Conservation (phyloP, 306 rosid genomes). For the Fragaria vesca region DNA sequence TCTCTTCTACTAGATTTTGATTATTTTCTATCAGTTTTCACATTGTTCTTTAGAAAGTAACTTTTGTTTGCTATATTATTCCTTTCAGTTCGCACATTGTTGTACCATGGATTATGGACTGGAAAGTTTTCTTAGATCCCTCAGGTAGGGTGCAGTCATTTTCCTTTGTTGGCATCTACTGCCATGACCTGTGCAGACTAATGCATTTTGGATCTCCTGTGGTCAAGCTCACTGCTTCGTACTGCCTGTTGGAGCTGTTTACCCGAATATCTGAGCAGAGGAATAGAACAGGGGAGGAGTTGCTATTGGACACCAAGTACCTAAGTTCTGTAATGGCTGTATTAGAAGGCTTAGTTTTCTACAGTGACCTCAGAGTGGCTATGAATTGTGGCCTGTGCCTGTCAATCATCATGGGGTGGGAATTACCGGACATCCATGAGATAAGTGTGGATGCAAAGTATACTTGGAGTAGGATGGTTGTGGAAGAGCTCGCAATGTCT, state of each 20-base stretch:
- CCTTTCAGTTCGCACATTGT: constrained; percentile 56
- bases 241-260: constrained; percentile 67
- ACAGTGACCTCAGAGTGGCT: constrained; percentile 67
- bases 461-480: constrained; percentile 74
- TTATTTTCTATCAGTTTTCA: background rate
- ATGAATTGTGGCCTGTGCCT: constrained; percentile 68
- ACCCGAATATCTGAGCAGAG: constrained; percentile 60
- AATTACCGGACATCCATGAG: constrained; percentile 37
- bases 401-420: constrained; percentile 63
- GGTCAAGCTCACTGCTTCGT: constrained; percentile 68
- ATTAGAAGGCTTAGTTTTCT: constrained; percentile 70
- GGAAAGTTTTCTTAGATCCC: constrained; percentile 63
- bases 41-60: constrained; percentile 23
- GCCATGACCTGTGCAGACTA: constrained; percentile 85
- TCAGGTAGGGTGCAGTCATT: constrained; percentile 41
- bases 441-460: constrained; percentile 37
- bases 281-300: constrained; percentile 46
- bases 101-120: constrained; percentile 66
- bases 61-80: background rate
- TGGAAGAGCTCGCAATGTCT: constrained; percentile 73
- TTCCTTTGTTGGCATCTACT: constrained; percentile 56
- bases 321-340: constrained; percentile 61
- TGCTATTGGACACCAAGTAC: constrained; percentile 43
- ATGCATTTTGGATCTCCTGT: constrained; percentile 73
- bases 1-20: constrained; percentile 8